These are phyloP conservation scores for Micractinium conductrix DNA, from an alignment of 139 green algal genomes.

Conservation along the genomic window DNA sequence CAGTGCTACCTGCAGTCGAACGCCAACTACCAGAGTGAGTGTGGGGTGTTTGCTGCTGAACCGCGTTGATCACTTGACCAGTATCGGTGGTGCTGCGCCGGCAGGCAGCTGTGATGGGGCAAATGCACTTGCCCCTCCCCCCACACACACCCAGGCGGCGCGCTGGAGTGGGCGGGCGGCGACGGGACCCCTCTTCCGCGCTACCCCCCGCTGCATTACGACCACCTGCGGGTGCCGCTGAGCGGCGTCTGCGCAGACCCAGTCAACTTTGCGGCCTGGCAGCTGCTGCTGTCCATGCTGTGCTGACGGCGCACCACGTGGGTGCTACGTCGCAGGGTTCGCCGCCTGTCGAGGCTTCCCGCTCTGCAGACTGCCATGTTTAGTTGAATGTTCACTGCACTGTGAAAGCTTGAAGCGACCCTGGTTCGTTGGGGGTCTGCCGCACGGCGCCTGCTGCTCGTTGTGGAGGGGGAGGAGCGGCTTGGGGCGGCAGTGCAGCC, in stretches of 20 bases:
- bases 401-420: too few relatives aligned
- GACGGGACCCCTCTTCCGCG: background rate
- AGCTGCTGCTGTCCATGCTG: conserved; percentile 15
- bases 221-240: background rate
- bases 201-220: background rate
- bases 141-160: background rate
- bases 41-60: background rate
- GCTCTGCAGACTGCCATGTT: too few relatives aligned
- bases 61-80: background rate
- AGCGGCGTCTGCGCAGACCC: conserved; percentile 3
- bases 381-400: too few relatives aligned
- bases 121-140: background rate
- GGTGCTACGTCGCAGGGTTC: too few relatives aligned
- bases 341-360: too few relatives aligned
- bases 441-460: too few relatives aligned
- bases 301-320: background rate
- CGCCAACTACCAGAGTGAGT: background rate
- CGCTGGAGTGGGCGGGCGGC: conserved; percentile 12
- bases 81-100: background rate
- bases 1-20: conserved; percentile 3
- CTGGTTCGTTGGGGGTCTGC: too few relatives aligned
- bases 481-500: too few relatives aligned
- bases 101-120: too few relatives aligned
- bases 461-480: too few relatives aligned
- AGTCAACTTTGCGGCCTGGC: conserved; percentile 20